Base-by-base conservation (phyloP, 2,329 filamentous ascomycete genomes). In the Dactylellina leptospora region DNA sequence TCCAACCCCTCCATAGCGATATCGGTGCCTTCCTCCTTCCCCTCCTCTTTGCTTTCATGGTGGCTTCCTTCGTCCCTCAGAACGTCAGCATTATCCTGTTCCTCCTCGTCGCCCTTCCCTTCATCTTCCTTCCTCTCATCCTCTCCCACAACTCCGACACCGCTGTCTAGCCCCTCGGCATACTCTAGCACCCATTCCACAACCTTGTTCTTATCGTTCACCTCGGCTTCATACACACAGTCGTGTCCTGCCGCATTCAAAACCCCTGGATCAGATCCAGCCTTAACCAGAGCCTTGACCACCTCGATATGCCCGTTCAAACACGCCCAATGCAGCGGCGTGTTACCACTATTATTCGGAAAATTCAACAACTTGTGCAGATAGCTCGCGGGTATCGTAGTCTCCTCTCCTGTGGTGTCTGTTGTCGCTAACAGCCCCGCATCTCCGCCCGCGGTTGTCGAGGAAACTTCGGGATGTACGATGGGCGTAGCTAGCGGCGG, bases 301-400 rank as follows among this genome's bases (percentile, higher is more conserved):
- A 88, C 86, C 4, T 88, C 86, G 2, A 97, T 82, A 77, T 97
- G 93, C 1, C 93, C 93, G 60, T 96, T 95, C 61, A 97, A 82
- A 0, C 92, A 90, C 0, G 93, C 93, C 93, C 93, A 97, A 81
- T 99, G 95, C 66, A 99, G 83, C 0, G 92, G 86, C 0, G 93
- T 97, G 82, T 97, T 97, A 45, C 92, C 93, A 47, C 90, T 89
- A 73, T 87, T 83, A 78, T 99, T 99, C 73, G 85, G 83, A 79
- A 82, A 80, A 78, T 83, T 81, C 53, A 83, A 59, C 2, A 82
- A 76, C 3, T 77, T 73, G 5, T 74, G 68, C 2, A 72, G 20
- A 48, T 44, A 76, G 27, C 61, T 76, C 56, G 71, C 75, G 68
- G 77, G 75, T 51, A 58, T 16, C 20, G 51, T 44, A 18, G 33